A percentile compares a stretch with the other conserved stretches of the same genome.
Evolutionary conservation across 2,329 filamentous ascomycete genomes (phyloP).

Genomic region (Fusarium longipes): DNA sequence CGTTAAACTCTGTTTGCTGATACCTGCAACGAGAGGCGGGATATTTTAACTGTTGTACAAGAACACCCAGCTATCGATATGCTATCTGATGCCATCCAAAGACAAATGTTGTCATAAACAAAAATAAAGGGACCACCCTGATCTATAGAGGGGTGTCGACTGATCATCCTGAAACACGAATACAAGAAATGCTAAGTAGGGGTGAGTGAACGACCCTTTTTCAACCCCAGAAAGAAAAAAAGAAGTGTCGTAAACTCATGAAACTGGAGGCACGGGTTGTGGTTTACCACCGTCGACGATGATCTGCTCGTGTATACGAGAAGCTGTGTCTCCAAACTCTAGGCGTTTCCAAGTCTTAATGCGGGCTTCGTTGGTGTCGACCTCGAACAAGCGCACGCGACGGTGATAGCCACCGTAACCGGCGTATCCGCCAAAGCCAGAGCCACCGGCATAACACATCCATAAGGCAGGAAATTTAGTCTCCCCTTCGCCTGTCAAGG

Average conservation of each 20-base stretch:
- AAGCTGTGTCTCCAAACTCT: slow-evolving; percentile 70
- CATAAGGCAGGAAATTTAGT: slow-evolving; percentile 77
- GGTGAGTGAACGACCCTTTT: background rate
- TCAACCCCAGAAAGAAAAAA: background rate
- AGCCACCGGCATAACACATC: slow-evolving; percentile 98
- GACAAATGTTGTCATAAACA: slow-evolving; percentile 16
- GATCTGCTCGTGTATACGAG: slow-evolving; percentile 71
- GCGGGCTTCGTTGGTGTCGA: slow-evolving; percentile 89
- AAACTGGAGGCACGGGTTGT: slow-evolving; percentile 17
- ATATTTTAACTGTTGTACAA: slow-evolving; percentile 37
- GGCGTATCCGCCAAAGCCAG: slow-evolving; percentile 94
- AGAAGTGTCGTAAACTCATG: slow-evolving; percentile 31
- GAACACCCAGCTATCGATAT: slow-evolving; percentile 4
- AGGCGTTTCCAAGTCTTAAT: slow-evolving; percentile 94
- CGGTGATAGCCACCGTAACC: slow-evolving; percentile 89
- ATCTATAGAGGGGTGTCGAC: slow-evolving; percentile 29
- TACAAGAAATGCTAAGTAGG: slow-evolving; percentile 29
- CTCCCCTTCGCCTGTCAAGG: slow-evolving; percentile 54
- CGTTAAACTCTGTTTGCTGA: slow-evolving; percentile 12
- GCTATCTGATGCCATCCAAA: slow-evolving; percentile 23
- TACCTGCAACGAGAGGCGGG: background rate
- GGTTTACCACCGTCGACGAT: slow-evolving; percentile 71
- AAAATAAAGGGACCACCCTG: slow-evolving; percentile 6
- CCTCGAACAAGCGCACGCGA: slow-evolving; percentile 87
- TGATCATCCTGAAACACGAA: slow-evolving; percentile 23